Percentiles rank a stretch among this genome's conserved stretches.
Evolutionary conservation across 2,329 filamentous ascomycete genomes (phyloP).

Genomic region (Aureobasidium musti): DNA sequence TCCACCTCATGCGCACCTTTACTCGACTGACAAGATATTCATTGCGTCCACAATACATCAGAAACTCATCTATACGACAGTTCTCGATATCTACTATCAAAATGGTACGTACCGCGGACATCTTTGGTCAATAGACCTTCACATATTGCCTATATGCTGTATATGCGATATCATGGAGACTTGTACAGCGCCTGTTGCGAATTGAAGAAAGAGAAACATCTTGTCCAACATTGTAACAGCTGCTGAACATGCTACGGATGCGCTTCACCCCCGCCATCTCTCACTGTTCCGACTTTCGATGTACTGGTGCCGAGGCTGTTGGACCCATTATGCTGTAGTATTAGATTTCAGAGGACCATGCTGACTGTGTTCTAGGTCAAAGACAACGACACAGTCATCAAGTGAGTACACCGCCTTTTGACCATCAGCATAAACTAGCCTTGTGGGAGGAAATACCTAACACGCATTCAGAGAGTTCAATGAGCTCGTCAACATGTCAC

Average conservation of each 20-base stretch:
- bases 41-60: not conserved
- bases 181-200: not conserved
- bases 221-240: not conserved
- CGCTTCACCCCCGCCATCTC: too few species aligned
- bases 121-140: not conserved
- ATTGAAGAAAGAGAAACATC: not conserved
- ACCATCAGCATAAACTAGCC: not conserved
- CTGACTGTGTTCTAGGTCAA: slow-evolving; percentile 44
- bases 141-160: not conserved
- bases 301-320: not conserved
- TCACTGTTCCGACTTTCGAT: too few species aligned
- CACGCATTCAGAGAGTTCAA: slow-evolving; percentile 59
- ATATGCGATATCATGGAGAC: not conserved
- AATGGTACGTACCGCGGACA: slow-evolving; percentile 41
- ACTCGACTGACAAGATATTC: not conserved
- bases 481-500: slow-evolving; percentile 65
- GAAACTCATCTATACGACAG: not conserved
- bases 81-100: slow-evolving; percentile 34
- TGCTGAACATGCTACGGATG: not conserved
- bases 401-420: slow-evolving; percentile 40
- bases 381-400: slow-evolving; percentile 54
- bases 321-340: too few species aligned
- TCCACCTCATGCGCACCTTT: slow-evolving; percentile 14
- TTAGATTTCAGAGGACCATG: not conserved
- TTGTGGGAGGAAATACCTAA: not conserved